These are phyloP conservation scores for Crotalaria pallida DNA, from an alignment of 306 rosid genomes.

Conservation along the genomic window DNA sequence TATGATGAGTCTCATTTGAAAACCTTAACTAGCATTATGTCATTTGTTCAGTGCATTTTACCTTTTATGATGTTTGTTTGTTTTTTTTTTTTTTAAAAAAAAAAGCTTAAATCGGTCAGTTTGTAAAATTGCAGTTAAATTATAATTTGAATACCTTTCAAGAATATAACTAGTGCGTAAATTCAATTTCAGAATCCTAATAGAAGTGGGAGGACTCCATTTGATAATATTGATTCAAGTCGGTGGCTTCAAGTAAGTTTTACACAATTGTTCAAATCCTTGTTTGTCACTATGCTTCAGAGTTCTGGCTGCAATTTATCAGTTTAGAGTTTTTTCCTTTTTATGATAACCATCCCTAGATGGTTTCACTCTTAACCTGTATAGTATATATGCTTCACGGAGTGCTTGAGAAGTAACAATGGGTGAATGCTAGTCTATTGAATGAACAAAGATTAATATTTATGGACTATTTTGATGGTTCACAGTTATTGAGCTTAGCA, in stretches of 20 bases:
- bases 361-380: neutral
- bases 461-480: constrained; percentile 9
- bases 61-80: neutral
- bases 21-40: neutral
- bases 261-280: constrained; percentile 7
- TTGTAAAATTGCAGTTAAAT: constrained; percentile 9
- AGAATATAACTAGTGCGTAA: constrained; percentile 2
- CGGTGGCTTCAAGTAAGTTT: constrained; percentile 99
- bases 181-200: constrained; percentile 55
- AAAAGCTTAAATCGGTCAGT: constrained; percentile 6
- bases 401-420: constrained; percentile 15
- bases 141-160: neutral
- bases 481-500: neutral
- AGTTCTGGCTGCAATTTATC: constrained; percentile 3
- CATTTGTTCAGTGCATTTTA: constrained; percentile 6
- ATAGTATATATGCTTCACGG: neutral
- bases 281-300: neutral
- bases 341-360: neutral
- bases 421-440: neutral
- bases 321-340: neutral
- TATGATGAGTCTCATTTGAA: constrained; percentile 4
- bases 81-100: neutral
- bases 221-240: constrained; percentile 72
- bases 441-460: constrained; percentile 6
- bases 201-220: constrained; percentile 82